Conservation (phyloP, 2,329 filamentous ascomycete genomes). For the Alternaria solani region DNA sequence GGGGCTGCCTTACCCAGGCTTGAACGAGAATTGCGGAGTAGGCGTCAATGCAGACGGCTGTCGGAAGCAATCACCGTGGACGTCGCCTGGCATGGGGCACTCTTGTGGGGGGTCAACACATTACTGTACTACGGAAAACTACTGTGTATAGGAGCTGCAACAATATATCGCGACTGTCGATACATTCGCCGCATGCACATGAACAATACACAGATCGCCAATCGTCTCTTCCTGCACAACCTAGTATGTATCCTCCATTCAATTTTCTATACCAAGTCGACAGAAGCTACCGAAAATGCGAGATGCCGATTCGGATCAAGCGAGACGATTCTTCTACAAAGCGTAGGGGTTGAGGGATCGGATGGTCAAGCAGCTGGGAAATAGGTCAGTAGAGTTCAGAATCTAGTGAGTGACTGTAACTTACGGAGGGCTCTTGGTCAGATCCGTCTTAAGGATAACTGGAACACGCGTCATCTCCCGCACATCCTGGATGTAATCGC, state of each 20-base stretch:
- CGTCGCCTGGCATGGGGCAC: slow-evolving; percentile 14
- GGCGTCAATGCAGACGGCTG: slow-evolving; percentile 15
- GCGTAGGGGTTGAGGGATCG: slow-evolving; percentile 83
- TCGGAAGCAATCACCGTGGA: slow-evolving; percentile 32
- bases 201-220: slow-evolving; percentile 41
- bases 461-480: slow-evolving; percentile 97
- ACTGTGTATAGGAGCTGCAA: slow-evolving; percentile 33
- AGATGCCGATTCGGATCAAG: background rate
- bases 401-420: slow-evolving; percentile 55
- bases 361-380: slow-evolving; percentile 77
- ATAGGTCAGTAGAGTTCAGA: slow-evolving; percentile 26
- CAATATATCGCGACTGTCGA: slow-evolving; percentile 32
- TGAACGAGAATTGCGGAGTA: slow-evolving; percentile 27
- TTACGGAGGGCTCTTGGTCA: slow-evolving; percentile 99
- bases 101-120: slow-evolving; percentile 30
- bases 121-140: slow-evolving; percentile 42
- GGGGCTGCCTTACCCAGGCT: slow-evolving; percentile 9
- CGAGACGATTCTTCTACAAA: slow-evolving; percentile 45
- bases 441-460: slow-evolving; percentile 97
- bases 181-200: slow-evolving; percentile 35
- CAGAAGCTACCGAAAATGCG: slow-evolving; percentile 12
- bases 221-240: slow-evolving; percentile 24
- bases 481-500: slow-evolving; percentile 97
- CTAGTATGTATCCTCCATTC: slow-evolving; percentile 44
- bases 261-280: slow-evolving; percentile 43